Percentiles rank a stretch among this genome's conserved stretches.
These are phyloP conservation scores for Leishmania martiniquensis DNA, from an alignment of 208 protist species.

Conservation along the genomic window DNA sequence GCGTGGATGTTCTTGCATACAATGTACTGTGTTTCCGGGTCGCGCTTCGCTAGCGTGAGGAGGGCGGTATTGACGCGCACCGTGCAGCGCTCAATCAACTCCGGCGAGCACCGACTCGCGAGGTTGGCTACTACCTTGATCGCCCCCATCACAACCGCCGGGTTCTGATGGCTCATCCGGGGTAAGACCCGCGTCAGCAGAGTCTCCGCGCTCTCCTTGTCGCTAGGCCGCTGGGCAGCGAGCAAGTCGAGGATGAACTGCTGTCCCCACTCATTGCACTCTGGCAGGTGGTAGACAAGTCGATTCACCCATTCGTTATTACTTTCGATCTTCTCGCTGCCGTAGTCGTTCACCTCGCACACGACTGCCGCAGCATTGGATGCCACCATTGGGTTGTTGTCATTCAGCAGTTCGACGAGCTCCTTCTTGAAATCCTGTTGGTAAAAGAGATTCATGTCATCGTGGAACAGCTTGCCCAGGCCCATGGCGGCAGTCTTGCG, in stretches of 20 bases:
- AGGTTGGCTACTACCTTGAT: constrained; percentile 94
- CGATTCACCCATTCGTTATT: constrained; percentile 91
- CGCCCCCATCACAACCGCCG: constrained; percentile 97
- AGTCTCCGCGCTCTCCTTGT: constrained; percentile 76
- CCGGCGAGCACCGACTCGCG: constrained; percentile 56
- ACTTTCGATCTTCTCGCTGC: constrained; percentile 48
- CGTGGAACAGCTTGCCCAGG: constrained; percentile 99
- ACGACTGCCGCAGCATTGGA: constrained; percentile 98
- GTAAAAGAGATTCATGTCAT: constrained; percentile 95
- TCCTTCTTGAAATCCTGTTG: constrained; percentile 93
- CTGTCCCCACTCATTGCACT: constrained; percentile 99
- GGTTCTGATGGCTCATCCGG: constrained; percentile 97
- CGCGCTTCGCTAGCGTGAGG: constrained; percentile 73
- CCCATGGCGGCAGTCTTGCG: constrained; percentile 99
- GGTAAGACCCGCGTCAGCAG: constrained; percentile 96
- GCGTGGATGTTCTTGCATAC: constrained; percentile 99
- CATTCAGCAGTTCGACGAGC: constrained; percentile 94
- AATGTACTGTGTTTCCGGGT: constrained; percentile 98
- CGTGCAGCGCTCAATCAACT: constrained; percentile 66
- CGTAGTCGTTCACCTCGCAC: constrained; percentile 91
- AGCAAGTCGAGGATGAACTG: constrained; percentile 98
- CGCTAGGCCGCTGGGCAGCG: constrained; percentile 64
- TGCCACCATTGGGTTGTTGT: constrained; percentile 98
- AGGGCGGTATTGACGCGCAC: constrained; percentile 97
- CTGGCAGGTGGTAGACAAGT: constrained; percentile 95